Conservation (phyloP, 2,329 filamentous ascomycete genomes). For the Shiraia bambusicola region DNA sequence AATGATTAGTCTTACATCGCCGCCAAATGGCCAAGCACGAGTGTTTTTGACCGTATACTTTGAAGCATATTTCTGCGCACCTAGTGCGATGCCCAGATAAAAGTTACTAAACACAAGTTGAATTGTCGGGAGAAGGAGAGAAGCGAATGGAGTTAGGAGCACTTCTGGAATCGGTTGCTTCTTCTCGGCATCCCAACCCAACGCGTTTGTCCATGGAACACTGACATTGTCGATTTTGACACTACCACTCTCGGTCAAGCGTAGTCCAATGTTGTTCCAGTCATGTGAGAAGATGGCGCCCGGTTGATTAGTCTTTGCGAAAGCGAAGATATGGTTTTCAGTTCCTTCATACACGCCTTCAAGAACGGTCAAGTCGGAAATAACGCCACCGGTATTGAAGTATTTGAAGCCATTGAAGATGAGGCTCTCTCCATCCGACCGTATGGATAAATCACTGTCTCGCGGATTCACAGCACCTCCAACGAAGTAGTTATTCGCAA, state of each 20-base stretch:
- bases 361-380: constrained; percentile 66
- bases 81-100: constrained; percentile 64
- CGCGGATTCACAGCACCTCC: constrained; percentile 66
- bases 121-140: constrained; percentile 62
- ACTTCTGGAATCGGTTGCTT: constrained; percentile 55
- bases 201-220: constrained; percentile 61
- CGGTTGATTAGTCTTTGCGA: constrained; percentile 59
- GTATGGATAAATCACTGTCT: constrained; percentile 62
- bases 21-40: constrained; percentile 64
- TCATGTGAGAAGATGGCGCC: constrained; percentile 61
- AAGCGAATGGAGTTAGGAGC: constrained; percentile 57
- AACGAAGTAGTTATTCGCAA: constrained; percentile 66
- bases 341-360: constrained; percentile 63
- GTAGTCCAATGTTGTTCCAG: constrained; percentile 66
- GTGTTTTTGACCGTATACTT: constrained; percentile 60
- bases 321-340: constrained; percentile 62
- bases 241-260: constrained; percentile 64
- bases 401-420: constrained; percentile 64
- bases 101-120: constrained; percentile 68
- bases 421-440: constrained; percentile 55
- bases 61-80: constrained; percentile 57
- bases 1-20: constrained; percentile 45
- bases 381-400: constrained; percentile 68
- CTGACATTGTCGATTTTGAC: constrained; percentile 61
- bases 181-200: constrained; percentile 58